Conservation (phyloP, 805 yeast genomes). For the Wilhelminamyces savonicus region DNA sequence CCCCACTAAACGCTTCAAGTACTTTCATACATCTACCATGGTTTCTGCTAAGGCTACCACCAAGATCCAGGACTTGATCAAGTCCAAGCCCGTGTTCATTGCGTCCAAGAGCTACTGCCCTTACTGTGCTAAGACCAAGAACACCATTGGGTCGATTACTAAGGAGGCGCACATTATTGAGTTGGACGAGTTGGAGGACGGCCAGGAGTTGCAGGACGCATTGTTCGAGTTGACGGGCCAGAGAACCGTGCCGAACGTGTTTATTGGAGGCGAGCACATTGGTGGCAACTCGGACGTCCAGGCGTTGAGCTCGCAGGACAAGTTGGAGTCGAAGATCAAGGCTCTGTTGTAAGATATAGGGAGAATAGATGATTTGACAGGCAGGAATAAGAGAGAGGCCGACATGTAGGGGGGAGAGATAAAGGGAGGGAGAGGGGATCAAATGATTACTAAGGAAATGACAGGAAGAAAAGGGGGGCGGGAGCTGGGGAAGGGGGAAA, state of each 20-base stretch:
- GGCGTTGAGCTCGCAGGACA: conserved; percentile 54
- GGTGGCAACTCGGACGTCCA: conserved; percentile 95
- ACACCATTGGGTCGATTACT: conserved; percentile 32
- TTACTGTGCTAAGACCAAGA: conserved; percentile 37
- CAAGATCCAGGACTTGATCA: conserved; percentile 60
- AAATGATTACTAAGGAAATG: too few relatives aligned
- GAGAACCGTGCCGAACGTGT: conserved; percentile 89
- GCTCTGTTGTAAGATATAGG: conserved; percentile 12
- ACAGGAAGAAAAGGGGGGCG: too few relatives aligned
- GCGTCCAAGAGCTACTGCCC: conserved; percentile 66
- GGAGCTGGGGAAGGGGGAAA: too few relatives aligned
- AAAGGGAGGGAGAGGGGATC: too few relatives aligned
- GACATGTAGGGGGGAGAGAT: too few relatives aligned
- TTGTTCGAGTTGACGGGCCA: conserved; percentile 68
- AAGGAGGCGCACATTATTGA: conserved; percentile 39
- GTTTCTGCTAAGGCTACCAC: conserved; percentile 53
- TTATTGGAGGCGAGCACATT: conserved; percentile 84
- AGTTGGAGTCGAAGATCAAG: conserved; percentile 38
- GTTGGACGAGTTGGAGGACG: conserved; percentile 19
- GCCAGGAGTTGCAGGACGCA: conserved; percentile 22
- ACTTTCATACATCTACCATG: too few relatives aligned
- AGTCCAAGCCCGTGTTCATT: conserved; percentile 61
- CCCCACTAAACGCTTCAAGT: too few relatives aligned
- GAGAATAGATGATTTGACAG: background rate
- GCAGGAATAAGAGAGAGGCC: background rate